phyloP scores from a whole-genome alignment of 1,284 basidiomycete species.

The Meripilus lineatus region DNA sequence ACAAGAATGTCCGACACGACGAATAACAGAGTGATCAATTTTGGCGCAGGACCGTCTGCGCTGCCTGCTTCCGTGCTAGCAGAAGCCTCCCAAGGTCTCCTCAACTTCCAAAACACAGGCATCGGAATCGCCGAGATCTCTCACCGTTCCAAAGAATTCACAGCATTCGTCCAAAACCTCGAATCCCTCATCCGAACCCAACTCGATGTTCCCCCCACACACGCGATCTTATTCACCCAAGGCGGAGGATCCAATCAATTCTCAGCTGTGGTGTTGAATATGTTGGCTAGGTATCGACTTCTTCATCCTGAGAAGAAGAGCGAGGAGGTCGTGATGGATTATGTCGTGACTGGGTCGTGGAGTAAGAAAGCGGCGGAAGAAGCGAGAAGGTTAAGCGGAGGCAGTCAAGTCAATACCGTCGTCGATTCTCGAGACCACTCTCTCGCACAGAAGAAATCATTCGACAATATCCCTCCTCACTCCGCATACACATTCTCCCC shows the following conservation, averaged over 20 bases:
- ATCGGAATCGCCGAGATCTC: conserved; percentile 94
- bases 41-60: conserved; percentile 89
- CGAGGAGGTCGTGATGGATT: conserved; percentile 69
- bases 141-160: conserved; percentile 89
- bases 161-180: conserved; percentile 61
- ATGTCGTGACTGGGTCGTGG: conserved; percentile 90
- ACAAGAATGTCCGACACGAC: conserved; percentile 33
- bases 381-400: conserved; percentile 61
- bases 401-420: conserved; percentile 59
- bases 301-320: conserved; percentile 53
- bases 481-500: conserved; percentile 73
- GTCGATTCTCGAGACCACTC: conserved; percentile 62
- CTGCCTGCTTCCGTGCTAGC: conserved; percentile 79
- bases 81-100: conserved; percentile 72
- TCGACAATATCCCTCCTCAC: conserved; percentile 77
- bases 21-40: conserved; percentile 68
- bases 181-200: conserved; percentile 70
- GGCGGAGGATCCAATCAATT: conserved; percentile 91
- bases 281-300: conserved; percentile 76
- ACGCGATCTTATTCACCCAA: conserved; percentile 86
- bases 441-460: conserved; percentile 56
- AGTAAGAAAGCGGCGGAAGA: conserved; percentile 83
- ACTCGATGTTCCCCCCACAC: conserved; percentile 78
- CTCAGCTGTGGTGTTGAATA: conserved; percentile 84
- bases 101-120: conserved; percentile 86